These are phyloP conservation scores for Toxicodendron radicans DNA, from an alignment of 345 rosid species.

Conservation along the genomic window DNA sequence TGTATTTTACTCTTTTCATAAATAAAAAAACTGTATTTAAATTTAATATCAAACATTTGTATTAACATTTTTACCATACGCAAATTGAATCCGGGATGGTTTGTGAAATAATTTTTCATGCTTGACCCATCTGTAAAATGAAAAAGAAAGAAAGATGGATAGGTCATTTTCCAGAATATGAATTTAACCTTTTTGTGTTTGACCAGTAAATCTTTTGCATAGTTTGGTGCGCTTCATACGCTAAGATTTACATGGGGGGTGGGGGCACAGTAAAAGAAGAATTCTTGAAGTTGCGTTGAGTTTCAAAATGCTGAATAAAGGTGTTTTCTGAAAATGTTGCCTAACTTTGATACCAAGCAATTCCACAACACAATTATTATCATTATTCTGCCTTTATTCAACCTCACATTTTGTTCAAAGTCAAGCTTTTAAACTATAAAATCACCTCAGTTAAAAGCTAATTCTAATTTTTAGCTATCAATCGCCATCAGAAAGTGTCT, in stretches of 20 bases:
- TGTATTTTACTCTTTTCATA: too few relatives aligned
- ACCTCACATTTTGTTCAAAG: background rate
- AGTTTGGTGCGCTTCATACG: constrained; percentile 6
- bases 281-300: constrained; percentile 3
- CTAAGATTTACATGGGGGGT: background rate
- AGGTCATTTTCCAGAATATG: background rate
- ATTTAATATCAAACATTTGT: too few relatives aligned
- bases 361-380: background rate
- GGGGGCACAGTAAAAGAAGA: constrained; percentile 15
- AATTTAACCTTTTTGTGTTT: background rate
- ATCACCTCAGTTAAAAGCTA: background rate
- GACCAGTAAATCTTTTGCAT: background rate
- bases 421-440: constrained; percentile 2
- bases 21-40: too few relatives aligned
- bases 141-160: background rate
- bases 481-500: background rate
- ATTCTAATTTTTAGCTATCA: background rate
- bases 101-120: too few relatives aligned
- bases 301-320: background rate
- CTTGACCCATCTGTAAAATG: too few relatives aligned
- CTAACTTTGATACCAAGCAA: constrained; percentile 21
- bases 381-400: background rate
- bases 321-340: constrained; percentile 12
- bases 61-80: too few relatives aligned
- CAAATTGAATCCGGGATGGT: too few relatives aligned